Percentiles rank a stretch among this genome's conserved stretches.
Conservation (phyloP, 495 filamentous ascomycete genomes). For the Penicillium chermesinum region DNA sequence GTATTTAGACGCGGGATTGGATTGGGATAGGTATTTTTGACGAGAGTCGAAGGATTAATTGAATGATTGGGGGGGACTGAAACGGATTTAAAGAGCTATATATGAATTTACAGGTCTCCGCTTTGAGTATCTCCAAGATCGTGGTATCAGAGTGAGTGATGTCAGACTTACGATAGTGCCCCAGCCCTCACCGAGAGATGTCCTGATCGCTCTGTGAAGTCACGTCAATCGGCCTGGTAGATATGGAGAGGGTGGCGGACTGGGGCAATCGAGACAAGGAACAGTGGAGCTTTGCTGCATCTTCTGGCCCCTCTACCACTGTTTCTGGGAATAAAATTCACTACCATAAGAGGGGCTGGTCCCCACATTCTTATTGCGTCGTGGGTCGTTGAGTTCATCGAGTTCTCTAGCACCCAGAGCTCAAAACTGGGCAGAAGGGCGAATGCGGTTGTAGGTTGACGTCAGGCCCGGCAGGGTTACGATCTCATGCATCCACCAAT, state of each 20-base stretch:
- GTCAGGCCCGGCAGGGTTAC: constrained; percentile 5
- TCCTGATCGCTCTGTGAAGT: background rate
- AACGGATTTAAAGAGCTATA: constrained; percentile 15
- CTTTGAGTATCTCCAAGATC: background rate
- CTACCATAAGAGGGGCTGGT: background rate
- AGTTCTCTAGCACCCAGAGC: background rate
- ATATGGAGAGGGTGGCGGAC: constrained; percentile 16
- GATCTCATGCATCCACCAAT: background rate
- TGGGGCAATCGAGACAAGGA: constrained; percentile 12
- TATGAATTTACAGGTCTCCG: constrained; percentile 8
- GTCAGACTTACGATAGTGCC: constrained; percentile 32
- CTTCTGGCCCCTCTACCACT: constrained; percentile 3
- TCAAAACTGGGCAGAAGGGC: constrained; percentile 11
- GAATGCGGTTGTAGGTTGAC: constrained; percentile 14
- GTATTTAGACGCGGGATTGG: constrained; percentile 1
- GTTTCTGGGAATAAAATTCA: constrained; percentile 5
- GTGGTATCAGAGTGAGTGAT: constrained; percentile 20
- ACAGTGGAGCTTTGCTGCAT: constrained; percentile 9
- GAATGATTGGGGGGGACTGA: background rate
- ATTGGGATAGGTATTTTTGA: background rate
- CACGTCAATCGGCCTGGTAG: constrained; percentile 22
- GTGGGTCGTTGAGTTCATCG: constrained; percentile 12
- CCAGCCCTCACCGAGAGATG: constrained; percentile 1
- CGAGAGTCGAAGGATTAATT: background rate
- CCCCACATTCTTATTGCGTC: constrained; percentile 15